phyloP scores from a whole-genome alignment of 2,329 filamentous ascomycete species.

The Aspergillus latus region DNA sequence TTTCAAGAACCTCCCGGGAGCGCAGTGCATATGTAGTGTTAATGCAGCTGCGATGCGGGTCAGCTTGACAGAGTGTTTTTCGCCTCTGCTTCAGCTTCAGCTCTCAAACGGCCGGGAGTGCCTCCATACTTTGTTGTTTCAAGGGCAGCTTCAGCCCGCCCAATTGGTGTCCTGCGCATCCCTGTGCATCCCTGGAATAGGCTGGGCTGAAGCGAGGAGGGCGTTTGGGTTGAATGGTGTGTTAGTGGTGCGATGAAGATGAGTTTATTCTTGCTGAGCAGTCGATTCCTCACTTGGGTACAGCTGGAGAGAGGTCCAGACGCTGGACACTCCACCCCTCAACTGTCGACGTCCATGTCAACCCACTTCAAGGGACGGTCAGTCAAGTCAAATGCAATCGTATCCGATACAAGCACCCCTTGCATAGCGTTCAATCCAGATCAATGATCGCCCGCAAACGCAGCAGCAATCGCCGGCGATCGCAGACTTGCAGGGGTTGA shows the following conservation, averaged over 20 bases:
- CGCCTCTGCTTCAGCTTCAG: background rate
- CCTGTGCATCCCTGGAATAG: background rate
- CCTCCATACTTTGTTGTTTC: constrained; percentile 25
- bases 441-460: constrained; percentile 2
- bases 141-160: constrained; percentile 15
- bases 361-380: background rate
- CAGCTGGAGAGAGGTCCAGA: no score
- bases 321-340: no score
- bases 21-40: constrained; percentile 7
- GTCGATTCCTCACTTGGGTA: no score
- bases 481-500: background rate
- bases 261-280: background rate
- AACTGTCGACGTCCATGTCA: no score
- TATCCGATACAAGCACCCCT: background rate
- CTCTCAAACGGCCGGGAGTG: constrained; percentile 17
- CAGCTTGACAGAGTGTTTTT: background rate
- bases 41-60: constrained; percentile 8
- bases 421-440: background rate
- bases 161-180: constrained; percentile 8
- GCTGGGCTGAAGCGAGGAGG: background rate
- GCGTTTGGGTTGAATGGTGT: background rate
- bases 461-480: constrained; percentile 7
- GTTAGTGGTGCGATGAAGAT: background rate
- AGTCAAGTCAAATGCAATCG: background rate
- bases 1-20: background rate